Base-by-base conservation (phyloP, 2,329 filamentous ascomycete genomes). In the Aureobasidium pullulans region DNA sequence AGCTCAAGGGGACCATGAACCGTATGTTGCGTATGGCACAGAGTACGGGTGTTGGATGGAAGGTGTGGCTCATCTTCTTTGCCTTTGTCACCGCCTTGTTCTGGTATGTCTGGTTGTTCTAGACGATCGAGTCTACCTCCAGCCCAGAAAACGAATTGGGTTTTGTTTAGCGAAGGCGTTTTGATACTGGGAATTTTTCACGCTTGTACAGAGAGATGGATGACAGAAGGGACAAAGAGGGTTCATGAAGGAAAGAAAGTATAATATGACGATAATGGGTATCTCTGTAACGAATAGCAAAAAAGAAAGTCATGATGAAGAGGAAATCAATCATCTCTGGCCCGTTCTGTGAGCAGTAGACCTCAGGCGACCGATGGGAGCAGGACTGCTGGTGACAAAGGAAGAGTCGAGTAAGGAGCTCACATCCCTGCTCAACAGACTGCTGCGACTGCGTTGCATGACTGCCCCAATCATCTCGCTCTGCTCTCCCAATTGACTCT, bases 11-110 rank as follows among this genome's bases (percentile, higher is more conserved):
- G 57, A 97, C 95, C 16, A 97, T 99, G 94, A 96, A 90, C 71
- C 81, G 92, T 61, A 99, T 99, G 94, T 76, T 97, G 65, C 72
- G 93, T 57, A 99, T 99, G 94, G 94, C 94, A 4, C 84, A 97
- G 76, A 82, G 85, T 68, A 96, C 92, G 2, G 94, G 94, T n/a
- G 87, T 99, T 9, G 87, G 91, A 68, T 99, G 94, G 94, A 93
- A 84, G 75, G 88, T 92, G 60, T 99, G 94, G 94, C 73, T 96
- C 54, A 81, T 79, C 44, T 99, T 99, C 75, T 96, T 99, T 72
- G 80, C 84, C 6, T 88, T 86, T 37, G 89, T 97, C 16, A 83
- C 87, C 63, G 71, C 93, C 59, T 73, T 97, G 65, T 99, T 99
- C 73, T 84, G 85, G 66, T 99, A 93, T 73, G 93, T 97, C 61